These are phyloP conservation scores for Camellia granthamiana DNA, from an alignment of 148 eudicot species.

Conservation along the genomic window DNA sequence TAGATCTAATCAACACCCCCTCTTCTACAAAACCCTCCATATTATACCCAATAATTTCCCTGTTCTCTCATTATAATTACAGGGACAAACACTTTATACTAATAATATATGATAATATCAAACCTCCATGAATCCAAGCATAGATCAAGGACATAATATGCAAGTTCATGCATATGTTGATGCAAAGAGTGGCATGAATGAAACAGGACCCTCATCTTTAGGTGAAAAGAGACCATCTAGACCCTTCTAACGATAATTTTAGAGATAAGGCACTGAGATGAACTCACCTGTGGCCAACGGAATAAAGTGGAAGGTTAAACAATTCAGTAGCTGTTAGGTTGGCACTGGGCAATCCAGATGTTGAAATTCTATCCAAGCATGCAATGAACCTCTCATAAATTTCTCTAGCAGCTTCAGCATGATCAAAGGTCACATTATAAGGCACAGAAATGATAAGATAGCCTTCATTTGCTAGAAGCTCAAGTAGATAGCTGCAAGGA, in stretches of 20 bases:
- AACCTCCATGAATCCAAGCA: no score
- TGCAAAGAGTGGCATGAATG: background rate
- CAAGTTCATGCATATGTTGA: background rate
- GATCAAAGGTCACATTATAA: constrained; percentile 94
- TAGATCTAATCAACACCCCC: no score
- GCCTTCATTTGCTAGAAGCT: constrained; percentile 75
- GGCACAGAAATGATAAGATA: constrained; percentile 83
- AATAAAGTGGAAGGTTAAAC: constrained; percentile 75
- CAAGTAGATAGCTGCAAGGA: constrained; percentile 68
- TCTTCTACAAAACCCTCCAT: no score
- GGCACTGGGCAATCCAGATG: constrained; percentile 59
- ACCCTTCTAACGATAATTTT: background rate
- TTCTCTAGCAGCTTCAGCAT: constrained; percentile 67
- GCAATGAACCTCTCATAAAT: constrained; percentile 68
- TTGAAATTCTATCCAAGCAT: constrained; percentile 60
- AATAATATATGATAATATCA: no score
- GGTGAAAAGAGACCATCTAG: background rate
- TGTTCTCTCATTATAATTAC: no score
- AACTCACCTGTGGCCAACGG: constrained; percentile 91
- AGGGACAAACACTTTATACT: no score
- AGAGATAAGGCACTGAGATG: background rate
- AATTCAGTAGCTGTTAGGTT: constrained; percentile 52
- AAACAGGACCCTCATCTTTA: background rate
- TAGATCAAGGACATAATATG: background rate
- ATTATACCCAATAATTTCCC: no score